These are phyloP conservation scores for Umbelopsis sp. DNA, from an alignment of 192 early-diverging fungal species.

Conservation along the genomic window DNA sequence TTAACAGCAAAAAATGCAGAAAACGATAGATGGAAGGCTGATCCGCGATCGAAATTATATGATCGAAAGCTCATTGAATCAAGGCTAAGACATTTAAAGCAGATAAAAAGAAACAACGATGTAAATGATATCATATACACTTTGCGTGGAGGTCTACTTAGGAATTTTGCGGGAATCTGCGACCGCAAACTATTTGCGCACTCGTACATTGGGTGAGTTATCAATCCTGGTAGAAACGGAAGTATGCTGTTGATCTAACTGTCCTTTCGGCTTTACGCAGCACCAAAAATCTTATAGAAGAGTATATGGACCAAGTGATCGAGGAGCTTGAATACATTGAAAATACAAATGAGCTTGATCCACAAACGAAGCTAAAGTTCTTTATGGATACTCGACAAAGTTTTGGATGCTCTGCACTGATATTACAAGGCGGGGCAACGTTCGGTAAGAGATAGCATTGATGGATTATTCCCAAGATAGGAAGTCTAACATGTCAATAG, in stretches of 20 bases:
- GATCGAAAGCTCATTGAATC: conserved; percentile 67
- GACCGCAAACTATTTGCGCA: conserved; percentile 62
- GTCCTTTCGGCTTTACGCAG: conserved; percentile 26
- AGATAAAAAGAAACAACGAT: conserved; percentile 52
- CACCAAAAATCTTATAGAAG: conserved; percentile 77
- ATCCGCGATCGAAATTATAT: conserved; percentile 56
- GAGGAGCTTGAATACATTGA: conserved; percentile 59
- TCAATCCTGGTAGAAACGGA: background rate
- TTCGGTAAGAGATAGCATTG: conserved; percentile 54
- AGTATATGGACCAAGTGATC: conserved; percentile 74
- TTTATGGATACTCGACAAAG: conserved; percentile 74
- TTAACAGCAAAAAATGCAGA: conserved; percentile 20
- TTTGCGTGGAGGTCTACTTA: conserved; percentile 60
- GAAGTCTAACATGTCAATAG: conserved; percentile 36
- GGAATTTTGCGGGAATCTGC: conserved; percentile 75
- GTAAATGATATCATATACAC: conserved; percentile 62
- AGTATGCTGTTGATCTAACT: background rate
- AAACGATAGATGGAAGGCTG: conserved; percentile 62
- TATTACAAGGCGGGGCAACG: conserved; percentile 72
- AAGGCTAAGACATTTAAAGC: conserved; percentile 51
- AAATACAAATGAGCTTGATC: conserved; percentile 41
- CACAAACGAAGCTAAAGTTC: conserved; percentile 65
- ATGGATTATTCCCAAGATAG: no score
- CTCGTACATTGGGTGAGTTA: conserved; percentile 58
- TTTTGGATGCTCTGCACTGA: conserved; percentile 74